Evolutionary conservation across 2,329 filamentous ascomycete species (phyloP), one percentile per base, ranked within the genome.

Genomic region (Sclerotinia glacialis): DNA sequence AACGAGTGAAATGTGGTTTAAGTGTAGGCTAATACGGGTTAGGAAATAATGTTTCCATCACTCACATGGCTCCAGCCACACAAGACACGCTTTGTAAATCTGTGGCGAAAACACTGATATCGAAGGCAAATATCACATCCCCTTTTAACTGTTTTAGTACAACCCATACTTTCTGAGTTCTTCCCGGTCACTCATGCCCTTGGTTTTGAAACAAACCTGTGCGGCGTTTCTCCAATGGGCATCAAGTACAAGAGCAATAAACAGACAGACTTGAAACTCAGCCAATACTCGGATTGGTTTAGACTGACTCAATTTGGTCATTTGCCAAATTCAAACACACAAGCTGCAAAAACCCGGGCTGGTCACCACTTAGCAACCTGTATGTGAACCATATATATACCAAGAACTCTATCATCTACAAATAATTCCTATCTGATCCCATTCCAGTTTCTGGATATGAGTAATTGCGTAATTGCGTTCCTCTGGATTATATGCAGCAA

Each of bases 11-110:
- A 11, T 16, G 18, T 53, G 49, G 26, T 16, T 11, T 2, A 9
- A 18, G 4, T 2, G 9, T 34, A 34, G 26, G 9, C 56, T 59
- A 59, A 46, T 6, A 14, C 56, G 23, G 3, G 28, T 46, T 12
- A 21, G 56, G 56, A 44, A 59, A 59, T 46, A 59, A 21, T 46
- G 56, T 46, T 59, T 59, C 56, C 56, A 59, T 46, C 44, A 23
- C 11, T 58, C 49, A 26, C 50, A 53, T 53, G 18, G 18, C 18
- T 53, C 26, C 26, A 53, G 50, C 28, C 50, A 53, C 50, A 50
- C 23, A 12, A 50, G 3, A 18, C 16, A 50, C 31, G 28, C 7
- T 50, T 9, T 3, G 49, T 16, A 9, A 26, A 28, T 31, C 31
- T 31, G 3, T 31, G 31, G 4, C 7, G 31, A 31, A 31, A 31